Evolutionary conservation across 495 filamentous ascomycete species (phyloP), one percentile per base, ranked within the genome.

Genomic region (Penicillium goetzii): DNA sequence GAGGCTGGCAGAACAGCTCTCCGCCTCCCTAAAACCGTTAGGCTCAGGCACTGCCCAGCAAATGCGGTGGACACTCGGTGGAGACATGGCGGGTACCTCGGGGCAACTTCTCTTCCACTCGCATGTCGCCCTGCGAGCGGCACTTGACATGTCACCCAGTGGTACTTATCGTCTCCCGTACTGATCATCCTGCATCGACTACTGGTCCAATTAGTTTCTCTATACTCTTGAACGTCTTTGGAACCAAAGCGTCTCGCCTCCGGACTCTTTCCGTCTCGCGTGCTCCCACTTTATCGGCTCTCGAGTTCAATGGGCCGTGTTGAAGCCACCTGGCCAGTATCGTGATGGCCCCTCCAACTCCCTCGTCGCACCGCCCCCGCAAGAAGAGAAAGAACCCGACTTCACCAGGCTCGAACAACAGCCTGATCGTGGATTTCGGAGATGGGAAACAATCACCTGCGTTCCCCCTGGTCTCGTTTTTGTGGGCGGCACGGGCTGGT

Each of bases 391-490:
- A 82, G 67, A 71, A 77, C 59, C 74, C 75, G 64, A 79, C 73
- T 56, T 73, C 75, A 60, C 76, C 80, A 47, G 81, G 74, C 69
- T 82, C 76, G 49, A 83, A 86, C 64, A 84, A 83, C 65, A 79
- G 81, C 32, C 64, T 86, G 41, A 79, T 80, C 33, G 52, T 80
- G 51, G 80, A 85, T 59, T 51, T 67, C 7, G 65, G 74, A 60
- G 61, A 81, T 72, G 66, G 76, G 57, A 68, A 74, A 66, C 43
- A 81, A 63, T 62, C 78, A 56, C 78, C 88, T 36, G 83, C 90
- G 4, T 98, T 97, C 69, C 95, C 95, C 4, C 83, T 99, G 9
- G 94, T 91, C 21, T 89, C 92, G 21, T 91, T 98, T 68, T 84
- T 98, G 33, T 97, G 95, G 91, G 92, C 93, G 41, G 90, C 93